phyloP scores from a whole-genome alignment of 441 rosid species.

The Biscutella laevigata region DNA sequence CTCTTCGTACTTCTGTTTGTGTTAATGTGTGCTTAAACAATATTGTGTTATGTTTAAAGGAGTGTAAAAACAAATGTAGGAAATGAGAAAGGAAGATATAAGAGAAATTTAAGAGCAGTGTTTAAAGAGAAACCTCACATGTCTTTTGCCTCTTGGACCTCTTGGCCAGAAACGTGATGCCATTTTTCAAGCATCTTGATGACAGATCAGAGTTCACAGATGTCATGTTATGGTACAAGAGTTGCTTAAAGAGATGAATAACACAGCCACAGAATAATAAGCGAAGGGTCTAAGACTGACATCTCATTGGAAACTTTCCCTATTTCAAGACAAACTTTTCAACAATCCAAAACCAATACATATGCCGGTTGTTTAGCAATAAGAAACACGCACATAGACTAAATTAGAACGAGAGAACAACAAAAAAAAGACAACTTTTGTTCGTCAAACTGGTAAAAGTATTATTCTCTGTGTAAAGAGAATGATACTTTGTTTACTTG shows the following conservation, averaged over 20 bases:
- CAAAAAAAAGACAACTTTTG: constrained; percentile 3
- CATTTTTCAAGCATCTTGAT: too few relatives aligned
- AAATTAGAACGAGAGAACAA: constrained; percentile 18
- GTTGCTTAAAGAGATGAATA: too few relatives aligned
- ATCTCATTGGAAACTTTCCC: constrained; percentile 1
- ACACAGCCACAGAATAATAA: background rate
- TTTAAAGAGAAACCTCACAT: too few relatives aligned
- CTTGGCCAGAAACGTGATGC: too few relatives aligned
- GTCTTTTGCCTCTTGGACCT: too few relatives aligned
- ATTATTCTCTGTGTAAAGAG: constrained; percentile 16
- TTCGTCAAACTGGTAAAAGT: constrained; percentile 17
- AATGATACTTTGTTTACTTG: constrained; percentile 21
- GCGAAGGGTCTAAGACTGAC: background rate
- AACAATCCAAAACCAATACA: constrained; percentile 27
- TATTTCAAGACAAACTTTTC: constrained; percentile 22
- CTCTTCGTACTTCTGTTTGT: background rate
- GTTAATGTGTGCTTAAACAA: background rate
- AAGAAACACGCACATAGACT: constrained; percentile 20
- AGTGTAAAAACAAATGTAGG: too few relatives aligned
- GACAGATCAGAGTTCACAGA: too few relatives aligned
- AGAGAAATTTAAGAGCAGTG: too few relatives aligned
- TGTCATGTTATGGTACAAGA: too few relatives aligned
- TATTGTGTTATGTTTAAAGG: background rate
- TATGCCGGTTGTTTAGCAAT: constrained; percentile 14
- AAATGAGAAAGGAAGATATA: too few relatives aligned